phyloP scores from a whole-genome alignment of 2,329 filamentous ascomycete genomes.

The Amauroascus verrucosus region DNA sequence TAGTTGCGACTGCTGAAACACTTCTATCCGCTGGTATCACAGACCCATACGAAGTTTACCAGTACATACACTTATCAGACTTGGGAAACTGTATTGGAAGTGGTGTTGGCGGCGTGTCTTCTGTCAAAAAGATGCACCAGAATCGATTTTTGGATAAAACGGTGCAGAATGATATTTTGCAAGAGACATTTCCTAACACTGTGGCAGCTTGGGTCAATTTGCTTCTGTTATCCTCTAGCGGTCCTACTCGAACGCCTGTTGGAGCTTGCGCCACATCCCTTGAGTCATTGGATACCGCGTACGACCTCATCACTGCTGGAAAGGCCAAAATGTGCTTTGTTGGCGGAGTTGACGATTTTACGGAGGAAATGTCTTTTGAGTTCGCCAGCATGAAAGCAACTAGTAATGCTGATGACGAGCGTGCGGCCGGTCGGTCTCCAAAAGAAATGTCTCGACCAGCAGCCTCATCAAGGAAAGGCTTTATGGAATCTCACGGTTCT shows the following conservation, averaged over 20 bases:
- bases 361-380: conserved; percentile 29
- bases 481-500: conserved; percentile 30
- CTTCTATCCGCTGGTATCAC: conserved; percentile 28
- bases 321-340: conserved; percentile 27
- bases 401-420: conserved; percentile 24
- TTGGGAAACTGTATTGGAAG: conserved; percentile 30
- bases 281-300: conserved; percentile 30
- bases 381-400: conserved; percentile 32
- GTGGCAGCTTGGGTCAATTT: conserved; percentile 35
- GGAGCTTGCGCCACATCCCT: conserved; percentile 33
- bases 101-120: conserved; percentile 23
- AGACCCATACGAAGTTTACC: conserved; percentile 24
- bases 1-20: conserved; percentile 20
- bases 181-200: conserved; percentile 31
- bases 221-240: conserved; percentile 30
- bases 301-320: conserved; percentile 26
- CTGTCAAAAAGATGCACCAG: conserved; percentile 24
- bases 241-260: conserved; percentile 29
- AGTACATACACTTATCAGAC: conserved; percentile 30
- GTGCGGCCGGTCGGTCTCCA: conserved; percentile 22
- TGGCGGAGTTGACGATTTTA: conserved; percentile 29
- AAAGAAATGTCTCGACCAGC: conserved; percentile 30
- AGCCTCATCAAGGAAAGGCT: conserved; percentile 27
- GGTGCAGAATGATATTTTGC: conserved; percentile 28
- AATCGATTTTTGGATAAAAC: conserved; percentile 24